Evolutionary conservation across 2,329 filamentous ascomycete species (phyloP).

Genomic region (Gremmenia infestans): DNA sequence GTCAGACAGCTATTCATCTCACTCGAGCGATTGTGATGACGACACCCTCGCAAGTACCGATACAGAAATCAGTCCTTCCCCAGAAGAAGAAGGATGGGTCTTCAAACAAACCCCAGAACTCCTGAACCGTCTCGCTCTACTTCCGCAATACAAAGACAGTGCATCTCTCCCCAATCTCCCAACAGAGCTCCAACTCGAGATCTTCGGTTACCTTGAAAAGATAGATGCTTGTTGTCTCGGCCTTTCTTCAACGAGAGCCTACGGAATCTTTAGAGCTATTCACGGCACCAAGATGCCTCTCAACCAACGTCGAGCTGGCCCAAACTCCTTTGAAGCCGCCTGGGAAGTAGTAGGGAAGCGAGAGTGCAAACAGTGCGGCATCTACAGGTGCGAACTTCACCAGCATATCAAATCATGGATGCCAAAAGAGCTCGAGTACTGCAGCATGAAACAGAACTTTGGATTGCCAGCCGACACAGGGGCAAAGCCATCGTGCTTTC

Average conservation of each 20-base stretch:
- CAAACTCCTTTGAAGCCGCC: constrained; percentile 60
- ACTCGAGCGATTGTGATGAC: constrained; percentile 14
- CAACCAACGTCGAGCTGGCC: constrained; percentile 51
- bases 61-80: constrained; percentile 19
- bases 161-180: constrained; percentile 46
- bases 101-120: constrained; percentile 24
- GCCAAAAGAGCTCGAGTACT: constrained; percentile 53
- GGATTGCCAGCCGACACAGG: constrained; percentile 43
- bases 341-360: constrained; percentile 58
- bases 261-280: constrained; percentile 52
- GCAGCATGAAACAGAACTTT: constrained; percentile 53
- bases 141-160: constrained; percentile 9
- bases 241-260: constrained; percentile 53
- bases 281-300: constrained; percentile 50
- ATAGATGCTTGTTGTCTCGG: constrained; percentile 61
- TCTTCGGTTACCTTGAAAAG: constrained; percentile 59
- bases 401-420: constrained; percentile 58
- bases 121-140: constrained; percentile 13
- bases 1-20: not conserved
- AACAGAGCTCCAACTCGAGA: constrained; percentile 53
- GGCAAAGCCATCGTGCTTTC: constrained; percentile 50
- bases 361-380: constrained; percentile 58
- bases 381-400: constrained; percentile 57
- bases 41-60: constrained; percentile 20
- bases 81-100: constrained; percentile 20